These are phyloP conservation scores for Ceratocystiopsis minuta DNA, from an alignment of 2,329 filamentous ascomycete species.

Conservation along the genomic window DNA sequence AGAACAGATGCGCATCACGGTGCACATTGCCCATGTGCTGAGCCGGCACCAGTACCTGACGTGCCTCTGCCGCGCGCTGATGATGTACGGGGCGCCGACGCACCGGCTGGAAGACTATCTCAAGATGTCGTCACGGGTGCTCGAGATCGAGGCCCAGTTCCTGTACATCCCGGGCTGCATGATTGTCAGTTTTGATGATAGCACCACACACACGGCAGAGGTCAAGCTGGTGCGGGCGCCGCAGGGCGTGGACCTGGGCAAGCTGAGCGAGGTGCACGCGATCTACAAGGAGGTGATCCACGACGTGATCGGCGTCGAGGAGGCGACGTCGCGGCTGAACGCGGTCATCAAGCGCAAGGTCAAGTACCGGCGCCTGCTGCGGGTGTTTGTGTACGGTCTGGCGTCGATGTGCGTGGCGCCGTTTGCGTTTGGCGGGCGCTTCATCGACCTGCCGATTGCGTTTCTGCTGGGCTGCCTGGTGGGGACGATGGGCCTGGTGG, in stretches of 20 bases:
- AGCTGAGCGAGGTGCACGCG: slow-evolving; percentile 54
- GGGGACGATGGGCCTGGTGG: slow-evolving; percentile 54
- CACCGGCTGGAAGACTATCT: slow-evolving; percentile 86
- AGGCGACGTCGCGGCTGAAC: slow-evolving; percentile 45
- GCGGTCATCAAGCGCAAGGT: slow-evolving; percentile 27
- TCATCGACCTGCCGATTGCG: slow-evolving; percentile 60
- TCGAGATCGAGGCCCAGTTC: slow-evolving; percentile 80
- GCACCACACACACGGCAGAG: slow-evolving; percentile 55
- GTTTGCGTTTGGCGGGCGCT: slow-evolving; percentile 60
- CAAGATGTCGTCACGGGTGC: slow-evolving; percentile 71
- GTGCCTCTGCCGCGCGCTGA: slow-evolving; percentile 68
- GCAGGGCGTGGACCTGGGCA: slow-evolving; percentile 57
- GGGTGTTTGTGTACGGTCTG: slow-evolving; percentile 53
- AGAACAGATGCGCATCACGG: slow-evolving; percentile 27
- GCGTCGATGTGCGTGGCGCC: slow-evolving; percentile 61
- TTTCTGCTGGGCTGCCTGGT: slow-evolving; percentile 61
- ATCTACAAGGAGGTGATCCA: slow-evolving; percentile 74
- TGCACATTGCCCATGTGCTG: slow-evolving; percentile 50
- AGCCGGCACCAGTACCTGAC: slow-evolving; percentile 68
- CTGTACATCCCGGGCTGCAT: slow-evolving; percentile 83
- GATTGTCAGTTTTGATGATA: slow-evolving; percentile 81
- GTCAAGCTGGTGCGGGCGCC: slow-evolving; percentile 53
- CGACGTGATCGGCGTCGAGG: slow-evolving; percentile 53
- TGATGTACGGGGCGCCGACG: slow-evolving; percentile 80
- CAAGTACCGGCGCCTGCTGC: slow-evolving; percentile 32